phyloP scores from a whole-genome alignment of 2,329 filamentous ascomycete genomes.

The Bipolaris gigantea region DNA sequence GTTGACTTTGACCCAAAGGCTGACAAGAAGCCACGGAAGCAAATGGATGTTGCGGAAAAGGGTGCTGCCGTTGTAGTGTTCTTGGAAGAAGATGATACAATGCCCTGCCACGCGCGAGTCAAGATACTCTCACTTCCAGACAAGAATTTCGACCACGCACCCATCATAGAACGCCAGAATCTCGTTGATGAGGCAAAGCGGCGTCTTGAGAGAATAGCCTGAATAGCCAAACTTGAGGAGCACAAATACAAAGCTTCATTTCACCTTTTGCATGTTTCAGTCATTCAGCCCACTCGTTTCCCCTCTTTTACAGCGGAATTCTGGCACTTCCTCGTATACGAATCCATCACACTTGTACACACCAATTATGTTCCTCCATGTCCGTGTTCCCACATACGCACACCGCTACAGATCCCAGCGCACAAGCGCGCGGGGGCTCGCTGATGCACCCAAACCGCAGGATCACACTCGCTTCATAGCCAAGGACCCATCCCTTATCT shows the following conservation, averaged over 20 bases:
- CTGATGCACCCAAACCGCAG: too few species aligned
- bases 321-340: neutral
- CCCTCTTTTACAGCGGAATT: neutral
- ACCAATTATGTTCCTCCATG: neutral
- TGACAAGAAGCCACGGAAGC: slow-evolving; percentile 78
- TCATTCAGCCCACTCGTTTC: neutral
- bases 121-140: slow-evolving; percentile 80
- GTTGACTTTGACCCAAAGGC: slow-evolving; percentile 84
- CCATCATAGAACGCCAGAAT: slow-evolving; percentile 65
- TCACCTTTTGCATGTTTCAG: neutral
- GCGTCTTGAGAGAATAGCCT: slow-evolving; percentile 11
- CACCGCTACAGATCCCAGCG: too few species aligned
- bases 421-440: too few species aligned
- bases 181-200: slow-evolving; percentile 63
- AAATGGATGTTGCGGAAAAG: slow-evolving; percentile 82
- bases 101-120: slow-evolving; percentile 74
- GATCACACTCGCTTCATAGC: too few species aligned
- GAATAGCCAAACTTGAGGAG: neutral
- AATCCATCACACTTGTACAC: neutral
- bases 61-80: slow-evolving; percentile 74
- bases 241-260: neutral
- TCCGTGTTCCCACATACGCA: neutral
- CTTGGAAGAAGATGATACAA: slow-evolving; percentile 80
- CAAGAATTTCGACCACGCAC: slow-evolving; percentile 67
- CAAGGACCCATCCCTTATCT: too few species aligned